Conservation (phyloP, 2,329 filamentous ascomycete species). For the Botryotinia calthae region DNA sequence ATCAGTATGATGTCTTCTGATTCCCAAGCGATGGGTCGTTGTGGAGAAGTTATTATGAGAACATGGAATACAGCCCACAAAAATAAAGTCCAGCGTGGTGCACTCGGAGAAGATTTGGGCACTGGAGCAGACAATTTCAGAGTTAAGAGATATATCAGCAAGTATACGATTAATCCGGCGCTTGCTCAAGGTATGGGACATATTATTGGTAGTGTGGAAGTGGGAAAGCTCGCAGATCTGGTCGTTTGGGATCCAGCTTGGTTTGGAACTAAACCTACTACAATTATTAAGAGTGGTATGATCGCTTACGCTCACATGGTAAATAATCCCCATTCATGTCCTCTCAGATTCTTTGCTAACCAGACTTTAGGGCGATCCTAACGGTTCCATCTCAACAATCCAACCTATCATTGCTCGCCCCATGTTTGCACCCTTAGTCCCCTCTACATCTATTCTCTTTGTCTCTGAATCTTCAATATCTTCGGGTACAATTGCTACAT, state of each 20-base stretch:
- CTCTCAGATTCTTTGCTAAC: constrained; percentile 2
- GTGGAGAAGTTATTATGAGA: constrained; percentile 86
- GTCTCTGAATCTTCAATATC: constrained; percentile 72
- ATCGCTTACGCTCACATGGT: constrained; percentile 84
- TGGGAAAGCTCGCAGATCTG: constrained; percentile 85
- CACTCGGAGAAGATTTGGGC: constrained; percentile 72
- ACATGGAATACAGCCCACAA: constrained; percentile 98
- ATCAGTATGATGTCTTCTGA: constrained; percentile 98
- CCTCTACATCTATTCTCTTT: constrained; percentile 73
- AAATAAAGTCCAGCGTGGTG: constrained; percentile 84
- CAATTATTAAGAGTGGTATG: constrained; percentile 84
- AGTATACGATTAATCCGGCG: constrained; percentile 95
- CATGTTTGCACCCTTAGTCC: constrained; percentile 79
- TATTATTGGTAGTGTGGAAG: constrained; percentile 80
- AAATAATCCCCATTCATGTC: constrained; percentile 33
- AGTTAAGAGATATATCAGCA: constrained; percentile 89
- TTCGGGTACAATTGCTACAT: constrained; percentile 64
- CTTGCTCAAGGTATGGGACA: constrained; percentile 88
- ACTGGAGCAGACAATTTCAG: constrained; percentile 84
- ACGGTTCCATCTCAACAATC: constrained; percentile 82
- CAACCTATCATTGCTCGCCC: constrained; percentile 80
- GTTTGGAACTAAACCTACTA: constrained; percentile 82
- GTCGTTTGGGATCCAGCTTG: constrained; percentile 81
- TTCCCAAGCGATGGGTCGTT: constrained; percentile 94
- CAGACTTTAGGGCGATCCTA: constrained; percentile 65